Percentiles rank a stretch among this genome's conserved stretches.
Conservation (phyloP, 2,329 filamentous ascomycete genomes). For the Colletotrichum sansevieriae region DNA sequence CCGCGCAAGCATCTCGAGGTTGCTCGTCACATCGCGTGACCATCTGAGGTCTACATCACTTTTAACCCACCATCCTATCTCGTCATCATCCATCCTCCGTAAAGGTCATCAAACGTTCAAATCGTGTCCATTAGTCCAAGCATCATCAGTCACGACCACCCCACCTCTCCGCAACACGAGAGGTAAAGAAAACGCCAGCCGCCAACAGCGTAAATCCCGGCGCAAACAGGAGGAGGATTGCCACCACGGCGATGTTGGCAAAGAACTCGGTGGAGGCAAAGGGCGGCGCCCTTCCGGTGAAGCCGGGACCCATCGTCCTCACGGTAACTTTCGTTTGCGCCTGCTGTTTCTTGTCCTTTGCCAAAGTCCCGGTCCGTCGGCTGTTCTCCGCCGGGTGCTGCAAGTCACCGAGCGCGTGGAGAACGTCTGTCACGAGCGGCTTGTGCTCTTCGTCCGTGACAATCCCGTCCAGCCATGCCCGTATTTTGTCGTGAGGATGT, state of each 20-base stretch:
- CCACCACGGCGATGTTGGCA: slow-evolving; percentile 29
- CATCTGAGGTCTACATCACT: too few species aligned
- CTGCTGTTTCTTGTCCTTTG: too few species aligned
- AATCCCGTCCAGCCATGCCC: slow-evolving; percentile 30
- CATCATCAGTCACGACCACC: slow-evolving; percentile 12
- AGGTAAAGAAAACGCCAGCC: slow-evolving; percentile 35
- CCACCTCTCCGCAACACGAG: slow-evolving; percentile 35
- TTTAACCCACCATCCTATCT: neutral
- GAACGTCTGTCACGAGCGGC: slow-evolving; percentile 24
- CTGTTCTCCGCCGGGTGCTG: neutral
- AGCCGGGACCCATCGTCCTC: slow-evolving; percentile 30
- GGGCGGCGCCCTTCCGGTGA: slow-evolving; percentile 32
- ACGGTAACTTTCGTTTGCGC: slow-evolving; percentile 17
- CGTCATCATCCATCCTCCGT: neutral
- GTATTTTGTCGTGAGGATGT: slow-evolving; percentile 25
- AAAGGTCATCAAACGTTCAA: neutral
- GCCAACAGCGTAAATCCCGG: slow-evolving; percentile 36
- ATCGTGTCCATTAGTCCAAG: neutral
- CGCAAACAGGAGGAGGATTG: slow-evolving; percentile 34
- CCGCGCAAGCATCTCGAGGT: too few species aligned
- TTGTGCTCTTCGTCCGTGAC: slow-evolving; percentile 22
- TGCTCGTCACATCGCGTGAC: too few species aligned
- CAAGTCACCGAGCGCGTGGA: slow-evolving; percentile 6
- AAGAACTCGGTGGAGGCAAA: slow-evolving; percentile 33
- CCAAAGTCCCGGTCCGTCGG: too few species aligned